Percentiles rank a stretch among this genome's conserved stretches.
Conservation (phyloP, 768 basidiomycete genomes). For the Galerina marginata region DNA sequence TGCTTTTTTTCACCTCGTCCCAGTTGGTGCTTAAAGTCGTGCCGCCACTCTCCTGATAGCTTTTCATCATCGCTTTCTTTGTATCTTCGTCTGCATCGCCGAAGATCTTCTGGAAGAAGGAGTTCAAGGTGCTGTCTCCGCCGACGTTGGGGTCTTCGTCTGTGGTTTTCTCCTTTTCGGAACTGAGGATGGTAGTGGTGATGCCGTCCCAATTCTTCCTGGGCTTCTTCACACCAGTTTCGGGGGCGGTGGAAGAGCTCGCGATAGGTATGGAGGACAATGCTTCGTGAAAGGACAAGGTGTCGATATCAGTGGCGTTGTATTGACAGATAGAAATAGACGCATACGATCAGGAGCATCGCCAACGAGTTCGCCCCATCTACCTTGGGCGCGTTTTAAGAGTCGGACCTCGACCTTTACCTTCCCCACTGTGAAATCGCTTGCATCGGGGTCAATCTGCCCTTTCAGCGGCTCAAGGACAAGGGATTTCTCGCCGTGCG, state of each 20-base stretch:
- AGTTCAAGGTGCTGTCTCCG: constrained; percentile 85
- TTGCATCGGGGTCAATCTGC: constrained; percentile 69
- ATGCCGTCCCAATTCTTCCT: constrained; percentile 97
- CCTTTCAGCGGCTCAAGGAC: constrained; percentile 82
- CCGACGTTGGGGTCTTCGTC: constrained; percentile 89
- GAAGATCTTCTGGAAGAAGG: constrained; percentile 92
- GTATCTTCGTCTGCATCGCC: constrained; percentile 92
- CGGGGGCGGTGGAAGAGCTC: constrained; percentile 27
- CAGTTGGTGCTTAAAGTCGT: constrained; percentile 97
- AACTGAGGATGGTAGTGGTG: constrained; percentile 65
- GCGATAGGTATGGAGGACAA: constrained; percentile 38
- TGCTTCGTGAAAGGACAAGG: constrained; percentile 7
- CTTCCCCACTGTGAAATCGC: constrained; percentile 73
- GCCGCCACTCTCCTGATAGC: constrained; percentile 92
- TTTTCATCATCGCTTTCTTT: constrained; percentile 96
- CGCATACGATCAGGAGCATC: constrained; percentile 77
- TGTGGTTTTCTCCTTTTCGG: constrained; percentile 71
- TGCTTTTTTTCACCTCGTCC: constrained; percentile 79
- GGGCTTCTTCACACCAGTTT: constrained; percentile 45
- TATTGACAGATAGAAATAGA: neutral
- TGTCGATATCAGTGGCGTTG: neutral
- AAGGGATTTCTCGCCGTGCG: constrained; percentile 72
- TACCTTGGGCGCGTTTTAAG: constrained; percentile 63
- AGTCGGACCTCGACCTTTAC: constrained; percentile 90
- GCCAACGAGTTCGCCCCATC: constrained; percentile 80